Evolutionary conservation across 1,284 basidiomycete species (phyloP).

Genomic region (Leccinum griseonigrum): DNA sequence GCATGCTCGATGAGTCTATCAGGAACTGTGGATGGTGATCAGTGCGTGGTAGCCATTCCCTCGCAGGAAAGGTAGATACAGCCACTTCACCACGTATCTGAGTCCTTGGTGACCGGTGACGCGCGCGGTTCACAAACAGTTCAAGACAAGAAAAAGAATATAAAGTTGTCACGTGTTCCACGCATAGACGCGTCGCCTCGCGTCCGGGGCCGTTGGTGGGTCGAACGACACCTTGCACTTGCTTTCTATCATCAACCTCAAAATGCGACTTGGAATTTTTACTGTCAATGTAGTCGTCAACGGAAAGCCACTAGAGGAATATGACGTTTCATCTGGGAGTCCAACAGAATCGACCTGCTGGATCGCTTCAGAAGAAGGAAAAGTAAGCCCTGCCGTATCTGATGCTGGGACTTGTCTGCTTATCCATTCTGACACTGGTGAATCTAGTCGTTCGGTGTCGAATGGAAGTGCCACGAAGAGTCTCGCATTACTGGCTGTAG

Average conservation of each 20-base stretch:
- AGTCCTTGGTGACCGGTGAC: too few relatives aligned
- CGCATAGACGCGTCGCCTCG: not conserved
- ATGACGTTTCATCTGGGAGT: slow-evolving; percentile 7
- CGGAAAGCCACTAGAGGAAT: slow-evolving; percentile 11
- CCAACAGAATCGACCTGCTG: slow-evolving; percentile 16
- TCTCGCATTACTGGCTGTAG: not conserved
- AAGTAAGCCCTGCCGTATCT: slow-evolving; percentile 4
- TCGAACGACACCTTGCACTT: not conserved
- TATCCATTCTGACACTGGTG: not conserved
- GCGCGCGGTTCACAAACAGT: too few relatives aligned
- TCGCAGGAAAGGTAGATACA: too few relatives aligned
- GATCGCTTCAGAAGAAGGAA: slow-evolving; percentile 20
- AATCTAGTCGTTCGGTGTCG: slow-evolving; percentile 8
- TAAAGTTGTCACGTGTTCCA: too few relatives aligned
- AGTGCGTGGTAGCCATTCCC: too few relatives aligned
- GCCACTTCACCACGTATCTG: too few relatives aligned
- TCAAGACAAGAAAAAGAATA: too few relatives aligned
- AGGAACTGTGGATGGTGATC: too few relatives aligned
- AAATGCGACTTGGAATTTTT: slow-evolving; percentile 15
- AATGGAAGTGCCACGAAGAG: slow-evolving; percentile 8
- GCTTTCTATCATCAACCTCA: not conserved
- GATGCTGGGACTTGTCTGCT: not conserved
- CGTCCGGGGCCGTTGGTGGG: too few relatives aligned
- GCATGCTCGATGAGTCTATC: too few relatives aligned
- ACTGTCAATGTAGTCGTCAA: slow-evolving; percentile 15